Evolutionary conservation across 805 yeast species (phyloP), one percentile per base, ranked within the genome.

Genomic region (Wickerhamiella allomyrinae): DNA sequence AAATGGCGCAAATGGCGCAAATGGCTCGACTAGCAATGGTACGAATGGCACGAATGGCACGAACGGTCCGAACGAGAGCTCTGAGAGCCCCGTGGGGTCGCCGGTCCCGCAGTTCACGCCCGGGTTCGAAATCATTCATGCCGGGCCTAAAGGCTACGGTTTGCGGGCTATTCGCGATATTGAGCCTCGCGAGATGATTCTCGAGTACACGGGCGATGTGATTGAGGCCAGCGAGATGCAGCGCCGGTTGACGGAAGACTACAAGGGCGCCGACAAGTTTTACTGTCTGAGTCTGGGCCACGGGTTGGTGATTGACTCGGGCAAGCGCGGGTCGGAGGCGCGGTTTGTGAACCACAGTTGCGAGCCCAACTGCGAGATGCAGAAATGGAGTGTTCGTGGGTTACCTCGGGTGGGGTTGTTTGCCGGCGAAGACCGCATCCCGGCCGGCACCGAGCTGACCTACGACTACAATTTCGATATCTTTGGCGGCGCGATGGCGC

Each of bases 311-410:
- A 66, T 70, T 40, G 73, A 69, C 50, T 61, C 68, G 29, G 67
- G 68, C 10, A 58, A 50, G 13, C 57, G 63, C 38, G 75, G 76
- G 0, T 67, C 73, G 4, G 61, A 62, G 21, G 75, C 75, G 1
- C 54, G 74, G 29, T 70, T 68, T 53, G 71, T 67, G 22, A 70
- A 70, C 52, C 76, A 70, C 47, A 67, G 73, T 13, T 68, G 73
- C 50, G 51, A 54, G 40, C 74, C 75, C 38, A 70, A 70, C 42
- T 59, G 67, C 20, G 65, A 61, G 37, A 69, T 70, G 59, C 70
- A 70, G 52, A 67, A 68, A 46, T 70, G 74, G 73, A 58, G 57
- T 14, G 70, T 68, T 27, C 57, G 65, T 39, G 67, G 60, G n/a
- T 37, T 44, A 3, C 71, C 74, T 4, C 54, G 68, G 33, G 62